Conservation (phyloP, 2,329 filamentous ascomycete genomes). For the Dryadomyces quercivorus region DNA sequence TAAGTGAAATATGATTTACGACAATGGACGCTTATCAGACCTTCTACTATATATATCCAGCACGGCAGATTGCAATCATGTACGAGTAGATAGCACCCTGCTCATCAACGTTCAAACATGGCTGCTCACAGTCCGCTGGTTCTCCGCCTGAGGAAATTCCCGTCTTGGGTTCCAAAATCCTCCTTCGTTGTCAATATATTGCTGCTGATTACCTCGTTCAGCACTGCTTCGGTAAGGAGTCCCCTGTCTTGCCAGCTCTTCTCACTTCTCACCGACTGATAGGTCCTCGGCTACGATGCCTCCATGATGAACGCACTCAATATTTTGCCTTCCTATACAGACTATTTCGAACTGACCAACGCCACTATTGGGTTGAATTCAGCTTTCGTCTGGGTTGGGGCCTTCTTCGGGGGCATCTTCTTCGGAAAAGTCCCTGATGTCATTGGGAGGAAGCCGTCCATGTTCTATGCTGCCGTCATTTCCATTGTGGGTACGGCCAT, state of each 20-base stretch:
- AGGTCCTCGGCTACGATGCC: conserved; percentile 16
- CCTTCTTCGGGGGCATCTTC: conserved; percentile 4
- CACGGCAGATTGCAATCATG: too few relatives aligned
- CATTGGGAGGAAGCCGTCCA: conserved; percentile 13
- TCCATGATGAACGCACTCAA: conserved; percentile 21
- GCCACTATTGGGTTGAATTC: conserved; percentile 20
- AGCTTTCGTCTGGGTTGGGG: conserved; percentile 15
- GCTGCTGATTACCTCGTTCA: conserved; percentile 1
- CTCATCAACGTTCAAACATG: too few relatives aligned
- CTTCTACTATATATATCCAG: too few relatives aligned
- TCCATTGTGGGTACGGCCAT: conserved; percentile 13
- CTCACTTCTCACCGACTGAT: neutral
- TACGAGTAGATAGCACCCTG: too few relatives aligned
- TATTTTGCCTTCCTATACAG: conserved; percentile 19
- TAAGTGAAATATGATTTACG: too few relatives aligned
- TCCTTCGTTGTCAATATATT: neutral
- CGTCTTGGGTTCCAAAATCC: conserved; percentile 1
- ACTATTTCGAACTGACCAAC: conserved; percentile 20
- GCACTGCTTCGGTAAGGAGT: neutral
- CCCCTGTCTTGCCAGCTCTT: neutral
- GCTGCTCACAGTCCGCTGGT: neutral
- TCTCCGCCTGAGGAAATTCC: neutral
- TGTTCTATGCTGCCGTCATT: conserved; percentile 3
- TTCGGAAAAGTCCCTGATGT: conserved; percentile 11
- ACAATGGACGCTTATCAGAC: too few relatives aligned